Evolutionary conservation across 1,284 basidiomycete genomes (phyloP).

Genomic region (Rhodotorula sp.): DNA sequence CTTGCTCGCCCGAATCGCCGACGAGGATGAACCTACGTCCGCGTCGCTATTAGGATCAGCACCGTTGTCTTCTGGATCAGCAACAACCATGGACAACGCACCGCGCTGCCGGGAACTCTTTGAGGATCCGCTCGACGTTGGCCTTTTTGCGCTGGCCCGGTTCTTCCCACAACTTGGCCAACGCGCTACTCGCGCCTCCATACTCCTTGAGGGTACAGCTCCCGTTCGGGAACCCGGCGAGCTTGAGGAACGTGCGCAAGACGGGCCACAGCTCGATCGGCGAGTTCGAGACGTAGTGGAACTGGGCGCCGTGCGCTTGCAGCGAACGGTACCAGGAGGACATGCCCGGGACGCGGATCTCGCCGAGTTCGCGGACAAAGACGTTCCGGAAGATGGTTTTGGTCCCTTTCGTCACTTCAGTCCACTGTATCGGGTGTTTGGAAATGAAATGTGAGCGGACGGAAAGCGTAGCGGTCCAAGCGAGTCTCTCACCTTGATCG

Average conservation of each 20-base stretch:
- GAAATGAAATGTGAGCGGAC: background rate
- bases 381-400: conserved; percentile 52
- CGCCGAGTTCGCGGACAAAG: conserved; percentile 59
- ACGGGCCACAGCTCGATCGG: conserved; percentile 82
- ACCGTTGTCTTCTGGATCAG: too few relatives aligned
- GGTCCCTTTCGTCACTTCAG: conserved; percentile 48
- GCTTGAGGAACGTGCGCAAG: conserved; percentile 72
- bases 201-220: conserved; percentile 71
- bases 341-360: conserved; percentile 80
- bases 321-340: conserved; percentile 58
- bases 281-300: conserved; percentile 72
- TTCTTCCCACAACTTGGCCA: conserved; percentile 70
- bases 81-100: background rate
- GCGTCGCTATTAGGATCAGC: background rate
- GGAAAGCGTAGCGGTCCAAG: background rate
- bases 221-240: conserved; percentile 63
- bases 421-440: conserved; percentile 26
- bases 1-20: conserved; percentile 78
- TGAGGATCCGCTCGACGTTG: conserved; percentile 64
- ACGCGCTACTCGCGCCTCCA: conserved; percentile 62
- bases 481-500: conserved; percentile 61
- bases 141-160: conserved; percentile 71
- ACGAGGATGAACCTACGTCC: conserved; percentile 71
- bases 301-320: conserved; percentile 60
- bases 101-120: conserved; percentile 58